phyloP scores from a whole-genome alignment of 495 filamentous ascomycete species.

The Cercophora scortea region DNA sequence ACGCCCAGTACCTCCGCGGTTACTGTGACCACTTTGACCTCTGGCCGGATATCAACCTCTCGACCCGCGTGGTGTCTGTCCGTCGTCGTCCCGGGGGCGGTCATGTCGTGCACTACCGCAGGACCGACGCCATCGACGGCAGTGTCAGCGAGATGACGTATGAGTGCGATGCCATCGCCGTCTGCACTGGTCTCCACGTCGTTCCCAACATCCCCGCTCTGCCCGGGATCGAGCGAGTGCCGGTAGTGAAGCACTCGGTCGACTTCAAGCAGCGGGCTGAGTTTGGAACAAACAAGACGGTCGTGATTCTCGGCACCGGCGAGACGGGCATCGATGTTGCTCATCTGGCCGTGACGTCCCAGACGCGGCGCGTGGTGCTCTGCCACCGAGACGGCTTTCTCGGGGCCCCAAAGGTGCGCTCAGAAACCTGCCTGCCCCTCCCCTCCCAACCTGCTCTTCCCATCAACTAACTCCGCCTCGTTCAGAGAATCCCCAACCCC shows the following conservation, averaged over 20 bases:
- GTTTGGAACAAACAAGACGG: conserved; percentile 26
- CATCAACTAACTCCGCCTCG: no score
- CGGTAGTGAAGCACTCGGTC: conserved; percentile 28
- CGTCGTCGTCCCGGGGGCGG: conserved; percentile 8
- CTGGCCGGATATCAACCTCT: conserved; percentile 29
- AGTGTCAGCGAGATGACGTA: conserved; percentile 3
- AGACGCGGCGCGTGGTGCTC: conserved; percentile 28
- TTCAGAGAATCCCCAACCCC: conserved; percentile 18
- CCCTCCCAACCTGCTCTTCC: no score
- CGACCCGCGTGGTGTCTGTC: conserved; percentile 15
- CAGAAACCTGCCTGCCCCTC: no score
- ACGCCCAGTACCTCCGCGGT: conserved; percentile 28
- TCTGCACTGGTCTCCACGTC: conserved; percentile 36
- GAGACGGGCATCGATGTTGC: conserved; percentile 37
- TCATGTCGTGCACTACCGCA: conserved; percentile 19
- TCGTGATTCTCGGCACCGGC: conserved; percentile 34
- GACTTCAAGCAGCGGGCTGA: conserved; percentile 33
- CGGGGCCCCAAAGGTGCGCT: conserved; percentile 23
- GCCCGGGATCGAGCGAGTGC: conserved; percentile 27
- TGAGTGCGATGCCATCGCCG: conserved; percentile 32
- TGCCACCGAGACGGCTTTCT: conserved; percentile 35
- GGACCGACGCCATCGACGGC: background rate
- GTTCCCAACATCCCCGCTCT: conserved; percentile 27
- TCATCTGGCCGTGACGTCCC: conserved; percentile 31
- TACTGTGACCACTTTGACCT: conserved; percentile 32